phyloP scores from a whole-genome alignment of 495 filamentous ascomycete genomes.

The Lepidopterella palustris region DNA sequence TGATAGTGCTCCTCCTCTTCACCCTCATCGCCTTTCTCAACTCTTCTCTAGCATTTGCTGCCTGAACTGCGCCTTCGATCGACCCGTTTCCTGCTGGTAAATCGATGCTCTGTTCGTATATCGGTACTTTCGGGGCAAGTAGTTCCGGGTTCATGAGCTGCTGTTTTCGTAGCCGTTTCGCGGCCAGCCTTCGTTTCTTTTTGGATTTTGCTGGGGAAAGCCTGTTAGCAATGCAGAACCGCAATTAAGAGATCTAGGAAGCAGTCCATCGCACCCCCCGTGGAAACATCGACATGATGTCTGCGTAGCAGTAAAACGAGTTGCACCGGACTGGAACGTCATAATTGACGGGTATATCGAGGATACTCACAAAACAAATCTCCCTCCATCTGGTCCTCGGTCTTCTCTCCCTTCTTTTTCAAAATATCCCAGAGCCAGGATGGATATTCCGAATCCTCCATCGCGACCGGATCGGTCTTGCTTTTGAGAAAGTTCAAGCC shows the following conservation, averaged over 20 bases:
- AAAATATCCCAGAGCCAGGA: conserved; percentile 83
- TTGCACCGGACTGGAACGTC: too few relatives aligned
- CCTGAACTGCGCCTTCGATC: conserved; percentile 49
- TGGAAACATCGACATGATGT: too few relatives aligned
- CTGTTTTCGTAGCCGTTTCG: conserved; percentile 57
- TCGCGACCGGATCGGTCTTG: conserved; percentile 63
- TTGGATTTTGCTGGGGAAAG: conserved; percentile 68
- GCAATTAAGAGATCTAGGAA: neutral
- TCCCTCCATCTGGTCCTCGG: conserved; percentile 40
- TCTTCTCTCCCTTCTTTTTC: conserved; percentile 39
- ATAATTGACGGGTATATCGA: neutral
- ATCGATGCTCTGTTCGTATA: conserved; percentile 80
- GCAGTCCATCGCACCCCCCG: too few relatives aligned
- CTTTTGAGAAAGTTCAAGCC: conserved; percentile 87
- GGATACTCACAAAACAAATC: conserved; percentile 69
- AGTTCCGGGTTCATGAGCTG: conserved; percentile 58
- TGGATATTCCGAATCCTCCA: conserved; percentile 81
- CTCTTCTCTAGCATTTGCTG: conserved; percentile 53
- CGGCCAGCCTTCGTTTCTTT: conserved; percentile 64
- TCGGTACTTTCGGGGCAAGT: conserved; percentile 65
- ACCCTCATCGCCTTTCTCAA: conserved; percentile 64
- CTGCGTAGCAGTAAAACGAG: too few relatives aligned
- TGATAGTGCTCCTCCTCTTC: conserved; percentile 71
- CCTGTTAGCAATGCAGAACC: neutral
- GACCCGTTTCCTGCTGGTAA: conserved; percentile 57